Base-by-base conservation (phyloP, 768 basidiomycete species). In the Lactifluus volemus region DNA sequence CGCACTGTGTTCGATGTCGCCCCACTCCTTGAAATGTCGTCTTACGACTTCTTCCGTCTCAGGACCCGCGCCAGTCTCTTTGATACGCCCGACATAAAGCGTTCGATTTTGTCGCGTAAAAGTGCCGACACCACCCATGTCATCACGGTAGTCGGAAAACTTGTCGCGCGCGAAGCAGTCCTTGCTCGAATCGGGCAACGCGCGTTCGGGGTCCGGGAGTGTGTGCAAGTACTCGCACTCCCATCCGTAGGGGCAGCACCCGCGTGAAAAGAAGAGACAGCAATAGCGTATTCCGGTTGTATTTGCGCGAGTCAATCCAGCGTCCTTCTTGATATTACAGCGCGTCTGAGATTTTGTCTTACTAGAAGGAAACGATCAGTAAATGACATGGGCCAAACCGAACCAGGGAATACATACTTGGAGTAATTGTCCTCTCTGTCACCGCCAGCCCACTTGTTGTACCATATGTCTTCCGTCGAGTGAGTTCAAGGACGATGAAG, bases 381-480 rank as follows among this genome's bases (percentile, higher is more conserved):
- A 65, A 53, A 32, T 47, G 39, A 51, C 32, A 34, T 29, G 25
- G n/a, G 49, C 19, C 17, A 56, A 50, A 15, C 39, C 19, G 21
- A 30, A 53, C 47, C 14, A 63, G 50, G 25, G 25, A 8, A 38
- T 14, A 78, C 87, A 60, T 65, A 93, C 94, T 93, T 96, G 39
- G 94, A 95, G 71, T 98, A 93, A 60, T 84, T 88, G 71, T 99
- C 96, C 72, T 98, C 97, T 34, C 92, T 84, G 72, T 99, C 97
- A 58, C 96, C 97, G 56, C 97, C 97, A n/a, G 97, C 97, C 96
- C 96, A 98, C 76, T 97, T 96, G 74, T 98, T 94, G 72, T 96
- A 98, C 96, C 97, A 99, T 54, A 96, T 89, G 74, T 99, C 90
- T 89, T 45, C 36, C 67, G 53, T 36, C 32, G 59, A 39, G 25